Base-by-base conservation (phyloP, 768 basidiomycete genomes). In the Russula compacta region DNA sequence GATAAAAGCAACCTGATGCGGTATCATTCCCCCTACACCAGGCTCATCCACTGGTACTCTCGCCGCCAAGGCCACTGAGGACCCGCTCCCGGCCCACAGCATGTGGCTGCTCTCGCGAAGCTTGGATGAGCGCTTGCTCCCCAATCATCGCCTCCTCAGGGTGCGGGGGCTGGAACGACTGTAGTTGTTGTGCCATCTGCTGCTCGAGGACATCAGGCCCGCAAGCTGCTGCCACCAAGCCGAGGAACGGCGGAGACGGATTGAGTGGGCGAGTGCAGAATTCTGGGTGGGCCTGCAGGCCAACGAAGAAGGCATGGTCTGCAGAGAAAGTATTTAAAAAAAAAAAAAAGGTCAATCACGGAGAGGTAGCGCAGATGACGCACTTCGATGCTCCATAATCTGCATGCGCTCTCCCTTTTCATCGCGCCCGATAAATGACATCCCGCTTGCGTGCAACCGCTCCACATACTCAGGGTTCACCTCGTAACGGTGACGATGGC, bases 361-460 rank as follows among this genome's bases (percentile, higher is more conserved):
- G 32, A 15, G 12, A 10, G 43, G 29, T 33, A 21, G 48, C 46
- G 29, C 35, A 43, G 46, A 33, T 36, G 21, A 80, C 85, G 59
- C 64, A 92, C 92, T 83, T 66, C 76, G 80, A 46, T 98, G 76
- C 74, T 99, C 97, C 60, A 95, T 78, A 58, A 94, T 83, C 76
- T 99, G 97, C 97, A 99, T 99, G 56, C 97, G 80, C 77, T 98
- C 93, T 14, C 95, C 92, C 67, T 86, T 84, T 75, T 97, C 95
- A 73, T 98, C 95, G 76, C 89, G 93, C 7, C 97, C 97, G 24
- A 83, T 77, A 69, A 89, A 89, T 2, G 79, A 71, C 71, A 98
- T 80, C 39, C 93, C 95, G 54, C 85, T 85, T 44, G 76, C 70
- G 66, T 83, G 79, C 40, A 98, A 76, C 63, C 76, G 75, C 46